These are phyloP conservation scores for Elymus sibiricus DNA, from an alignment of 176 grass and related monocot genomes.

Conservation along the genomic window DNA sequence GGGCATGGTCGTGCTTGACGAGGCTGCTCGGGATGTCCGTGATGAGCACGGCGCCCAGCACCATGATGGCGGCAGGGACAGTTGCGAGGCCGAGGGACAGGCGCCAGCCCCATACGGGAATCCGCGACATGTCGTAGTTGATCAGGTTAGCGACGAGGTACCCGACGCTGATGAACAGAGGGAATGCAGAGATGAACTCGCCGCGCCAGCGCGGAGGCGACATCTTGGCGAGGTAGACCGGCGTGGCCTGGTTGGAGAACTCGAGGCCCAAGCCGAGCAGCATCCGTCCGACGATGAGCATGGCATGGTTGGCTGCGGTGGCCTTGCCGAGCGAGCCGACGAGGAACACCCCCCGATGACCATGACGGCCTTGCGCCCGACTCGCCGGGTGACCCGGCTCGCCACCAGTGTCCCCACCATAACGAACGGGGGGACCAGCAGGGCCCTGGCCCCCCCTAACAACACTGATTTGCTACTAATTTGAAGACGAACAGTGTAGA, in stretches of 20 bases:
- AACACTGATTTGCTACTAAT: no score
- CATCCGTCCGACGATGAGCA: conserved; percentile 70
- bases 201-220: conserved; percentile 68
- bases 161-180: conserved; percentile 60
- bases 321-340: conserved; percentile 50
- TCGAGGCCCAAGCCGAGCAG: conserved; percentile 70
- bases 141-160: conserved; percentile 67
- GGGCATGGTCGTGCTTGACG: conserved; percentile 61
- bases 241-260: conserved; percentile 59
- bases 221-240: conserved; percentile 65
- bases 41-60: conserved; percentile 55
- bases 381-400: conserved; percentile 38
- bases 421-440: no score
- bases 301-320: conserved; percentile 51
- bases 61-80: conserved; percentile 54
- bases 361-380: conserved; percentile 54
- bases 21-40: conserved; percentile 89
- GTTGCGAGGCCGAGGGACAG: conserved; percentile 89
- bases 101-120: conserved; percentile 79
- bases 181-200: conserved; percentile 61
- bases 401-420: conserved; percentile 51
- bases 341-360: conserved; percentile 53
- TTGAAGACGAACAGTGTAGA: no score
- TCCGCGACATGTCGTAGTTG: conserved; percentile 80
- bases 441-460: no score